These are phyloP conservation scores for Rehmannia glutinosa DNA, from an alignment of 257 asterid genomes.

Conservation along the genomic window DNA sequence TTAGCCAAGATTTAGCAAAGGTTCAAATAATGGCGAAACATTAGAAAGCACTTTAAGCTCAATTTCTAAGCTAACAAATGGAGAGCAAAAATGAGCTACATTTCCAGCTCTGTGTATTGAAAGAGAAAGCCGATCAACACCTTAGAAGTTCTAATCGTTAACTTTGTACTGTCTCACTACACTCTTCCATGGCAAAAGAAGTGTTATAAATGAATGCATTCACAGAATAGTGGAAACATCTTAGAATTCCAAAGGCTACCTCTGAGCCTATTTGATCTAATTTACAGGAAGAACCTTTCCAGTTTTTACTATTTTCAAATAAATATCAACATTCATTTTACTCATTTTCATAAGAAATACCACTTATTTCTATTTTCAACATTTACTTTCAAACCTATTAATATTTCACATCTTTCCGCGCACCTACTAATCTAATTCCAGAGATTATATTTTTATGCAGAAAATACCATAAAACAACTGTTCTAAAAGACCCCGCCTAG, in stretches of 20 bases:
- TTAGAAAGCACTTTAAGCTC: background rate
- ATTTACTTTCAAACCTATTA: background rate
- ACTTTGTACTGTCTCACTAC: background rate
- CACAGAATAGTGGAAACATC: background rate
- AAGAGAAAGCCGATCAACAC: background rate
- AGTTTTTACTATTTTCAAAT: background rate
- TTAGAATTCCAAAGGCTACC: background rate
- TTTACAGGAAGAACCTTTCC: no score
- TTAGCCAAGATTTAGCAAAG: background rate
- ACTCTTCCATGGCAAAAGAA: constrained; percentile 7
- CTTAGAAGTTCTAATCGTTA: background rate
- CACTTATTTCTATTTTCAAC: background rate
- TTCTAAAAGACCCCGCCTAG: no score
- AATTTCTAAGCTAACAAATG: background rate
- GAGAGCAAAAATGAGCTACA: background rate
- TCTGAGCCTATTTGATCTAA: no score
- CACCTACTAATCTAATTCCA: background rate
- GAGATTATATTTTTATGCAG: background rate
- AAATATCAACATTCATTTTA: background rate
- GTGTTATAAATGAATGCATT: background rate
- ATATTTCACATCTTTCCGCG: background rate
- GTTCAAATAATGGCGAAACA: background rate
- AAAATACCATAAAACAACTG: background rate
- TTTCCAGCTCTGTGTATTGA: background rate
- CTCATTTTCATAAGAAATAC: background rate